Base-by-base conservation (phyloP, 2,329 filamentous ascomycete genomes). In the Alternaria gaisen region DNA sequence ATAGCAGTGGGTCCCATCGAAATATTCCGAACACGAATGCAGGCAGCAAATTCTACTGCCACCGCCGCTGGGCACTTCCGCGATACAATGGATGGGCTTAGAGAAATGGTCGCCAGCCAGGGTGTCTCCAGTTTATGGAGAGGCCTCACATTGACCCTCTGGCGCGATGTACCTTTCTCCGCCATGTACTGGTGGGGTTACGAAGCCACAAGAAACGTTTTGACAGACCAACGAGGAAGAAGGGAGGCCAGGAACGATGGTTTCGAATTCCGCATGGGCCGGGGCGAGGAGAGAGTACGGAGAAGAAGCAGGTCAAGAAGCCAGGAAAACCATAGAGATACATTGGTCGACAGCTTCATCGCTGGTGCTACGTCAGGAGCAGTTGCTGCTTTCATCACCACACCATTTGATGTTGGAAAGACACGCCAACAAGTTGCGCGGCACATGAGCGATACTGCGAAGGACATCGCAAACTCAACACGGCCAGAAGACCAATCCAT, bases 141-240 rank as follows among this genome's bases (percentile, higher is more conserved):
- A 58, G 95, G 95, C 0, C 81, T 99, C 56, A 93, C 90, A 0
- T 82, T 99, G 70, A 98, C 94, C 0, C 86, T 99, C 59, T 99
- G 95, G 95, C 87, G 95, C 65, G 95, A 99, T 75, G 95, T 98
- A 0, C 95, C 95, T 0, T 99, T 99, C 74, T 98, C 94, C 1
- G 95, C 91, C 4, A 86, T 99, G 44, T 99, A 99, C 82, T 99
- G 95, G 95, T 96, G 91, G 89, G 94, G 95, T 12, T 99, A 99
- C 77, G 95, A 99, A 81, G 88, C 87, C 18, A 89, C 94, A 56
- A 88, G 93, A 54, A 88, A 89, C 24, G 81, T 82, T 53, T 80
- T 98, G 58, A 90, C 89, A 1, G 89, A 94, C 68, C 80, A 87
- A 50, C 88, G 93, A 47, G 79, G 81, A 56, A 66, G 87, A 85